A percentile compares a stretch with the other conserved stretches of the same genome.
phyloP scores from a whole-genome alignment of 176 grass and related monocot genomes.

The Thalia dealbata region DNA sequence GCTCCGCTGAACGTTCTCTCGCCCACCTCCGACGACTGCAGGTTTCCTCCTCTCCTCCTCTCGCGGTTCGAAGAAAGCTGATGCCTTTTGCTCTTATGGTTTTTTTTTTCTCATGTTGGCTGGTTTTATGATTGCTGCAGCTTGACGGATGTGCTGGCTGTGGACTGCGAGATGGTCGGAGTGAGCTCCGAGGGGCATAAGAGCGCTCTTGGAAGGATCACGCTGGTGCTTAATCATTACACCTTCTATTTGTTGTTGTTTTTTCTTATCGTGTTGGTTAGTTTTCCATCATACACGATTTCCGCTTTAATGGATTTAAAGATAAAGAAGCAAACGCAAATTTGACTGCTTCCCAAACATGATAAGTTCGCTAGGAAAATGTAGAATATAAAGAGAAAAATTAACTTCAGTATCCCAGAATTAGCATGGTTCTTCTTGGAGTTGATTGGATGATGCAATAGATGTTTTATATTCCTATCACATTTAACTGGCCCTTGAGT shows the following conservation, averaged over 20 bases:
- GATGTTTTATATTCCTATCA: too few species aligned
- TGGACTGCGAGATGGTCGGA: conserved; percentile 96
- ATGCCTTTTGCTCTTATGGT: conserved; percentile 1
- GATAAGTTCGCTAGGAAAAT: background rate
- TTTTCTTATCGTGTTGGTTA: background rate
- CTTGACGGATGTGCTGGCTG: conserved; percentile 60
- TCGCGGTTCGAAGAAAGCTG: background rate
- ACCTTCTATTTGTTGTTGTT: background rate
- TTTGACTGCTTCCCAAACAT: background rate
- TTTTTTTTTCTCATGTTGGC: background rate
- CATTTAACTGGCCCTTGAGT: too few species aligned
- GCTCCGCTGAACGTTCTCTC: conserved; percentile 15
- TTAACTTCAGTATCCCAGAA: background rate
- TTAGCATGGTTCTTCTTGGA: too few species aligned
- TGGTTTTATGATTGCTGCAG: conserved; percentile 22
- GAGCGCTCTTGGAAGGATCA: conserved; percentile 71
- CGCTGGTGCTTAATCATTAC: conserved; percentile 39
- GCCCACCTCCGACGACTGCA: conserved; percentile 56
- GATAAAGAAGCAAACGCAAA: background rate
- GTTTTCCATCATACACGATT: background rate
- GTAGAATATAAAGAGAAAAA: background rate
- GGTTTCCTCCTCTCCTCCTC: conserved; percentile 12
- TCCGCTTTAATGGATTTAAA: background rate
- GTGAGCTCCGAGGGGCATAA: conserved; percentile 50
- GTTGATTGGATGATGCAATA: too few species aligned